These are phyloP conservation scores for Globisporangium echinulatum DNA, from an alignment of 352 stramenopile genomes.

Conservation along the genomic window DNA sequence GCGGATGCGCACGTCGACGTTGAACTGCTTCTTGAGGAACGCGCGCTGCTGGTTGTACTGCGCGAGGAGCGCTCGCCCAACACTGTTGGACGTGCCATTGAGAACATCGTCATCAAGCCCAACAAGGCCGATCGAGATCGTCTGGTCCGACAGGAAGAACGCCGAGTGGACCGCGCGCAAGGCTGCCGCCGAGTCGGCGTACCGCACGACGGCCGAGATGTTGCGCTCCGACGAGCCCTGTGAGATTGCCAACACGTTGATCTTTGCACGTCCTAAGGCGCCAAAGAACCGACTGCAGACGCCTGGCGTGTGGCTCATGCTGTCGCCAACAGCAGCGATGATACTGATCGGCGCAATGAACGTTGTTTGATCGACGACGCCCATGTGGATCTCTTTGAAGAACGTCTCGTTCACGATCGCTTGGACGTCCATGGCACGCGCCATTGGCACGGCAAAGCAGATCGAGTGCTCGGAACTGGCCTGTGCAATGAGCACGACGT, in stretches of 20 bases:
- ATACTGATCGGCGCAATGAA: conserved; percentile 90
- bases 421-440: conserved; percentile 57
- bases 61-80: conserved; percentile 85
- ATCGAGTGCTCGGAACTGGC: conserved; percentile 94
- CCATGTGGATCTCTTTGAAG: conserved; percentile 86
- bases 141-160: conserved; percentile 93
- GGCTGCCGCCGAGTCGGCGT: conserved; percentile 85
- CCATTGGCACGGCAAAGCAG: conserved; percentile 90
- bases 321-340: conserved; percentile 94
- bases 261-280: conserved; percentile 88
- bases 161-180: conserved; percentile 92
- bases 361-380: conserved; percentile 74
- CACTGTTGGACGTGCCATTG: conserved; percentile 28
- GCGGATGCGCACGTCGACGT: conserved; percentile 78
- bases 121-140: conserved; percentile 89
- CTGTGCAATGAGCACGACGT: conserved; percentile 93
- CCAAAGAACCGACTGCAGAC: conserved; percentile 93
- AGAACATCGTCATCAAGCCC: conserved; percentile 61
- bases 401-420: conserved; percentile 77
- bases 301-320: conserved; percentile 90
- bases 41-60: conserved; percentile 83
- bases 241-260: conserved; percentile 94
- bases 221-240: conserved; percentile 93
- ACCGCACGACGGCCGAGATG: conserved; percentile 91
- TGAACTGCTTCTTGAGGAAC: conserved; percentile 77